Conservation (phyloP, 2,329 filamentous ascomycete species). For the Knufia petricola region DNA sequence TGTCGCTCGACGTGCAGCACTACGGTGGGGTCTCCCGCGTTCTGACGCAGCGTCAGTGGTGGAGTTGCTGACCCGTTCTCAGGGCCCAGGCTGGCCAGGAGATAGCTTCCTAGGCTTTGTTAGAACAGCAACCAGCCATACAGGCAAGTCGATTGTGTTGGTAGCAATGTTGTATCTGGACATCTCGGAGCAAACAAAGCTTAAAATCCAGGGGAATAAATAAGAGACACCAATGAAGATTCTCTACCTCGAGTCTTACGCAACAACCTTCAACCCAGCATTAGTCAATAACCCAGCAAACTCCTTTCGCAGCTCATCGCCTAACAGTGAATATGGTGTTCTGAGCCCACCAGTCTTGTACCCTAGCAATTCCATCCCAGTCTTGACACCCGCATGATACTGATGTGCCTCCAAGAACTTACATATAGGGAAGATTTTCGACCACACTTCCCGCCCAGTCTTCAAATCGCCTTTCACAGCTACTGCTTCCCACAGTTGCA, state of each 20-base stretch:
- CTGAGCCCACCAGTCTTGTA: slow-evolving; percentile 39
- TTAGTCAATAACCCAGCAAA: slow-evolving; percentile 30
- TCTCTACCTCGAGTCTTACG: slow-evolving; percentile 13
- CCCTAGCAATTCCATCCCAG: slow-evolving; percentile 38
- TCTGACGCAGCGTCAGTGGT: no score
- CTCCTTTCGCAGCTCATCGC: slow-evolving; percentile 27
- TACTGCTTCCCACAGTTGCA: slow-evolving; percentile 41
- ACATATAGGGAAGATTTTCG: slow-evolving; percentile 42
- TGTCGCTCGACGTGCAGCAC: no score
- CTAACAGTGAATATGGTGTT: slow-evolving; percentile 40
- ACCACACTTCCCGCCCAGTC: slow-evolving; percentile 39
- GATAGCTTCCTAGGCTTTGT: no score
- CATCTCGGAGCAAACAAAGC: no score
- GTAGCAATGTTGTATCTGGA: no score
- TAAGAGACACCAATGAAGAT: no score
- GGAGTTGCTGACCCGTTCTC: no score
- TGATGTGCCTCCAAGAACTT: slow-evolving; percentile 42
- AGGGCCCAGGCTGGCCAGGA: no score
- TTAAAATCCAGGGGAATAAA: no score
- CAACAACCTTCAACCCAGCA: slow-evolving; percentile 30
- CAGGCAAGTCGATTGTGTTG: no score
- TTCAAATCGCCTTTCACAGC: slow-evolving; percentile 35
- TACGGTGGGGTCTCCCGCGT: no score
- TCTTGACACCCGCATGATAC: slow-evolving; percentile 41
- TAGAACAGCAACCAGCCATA: no score